Evolutionary conservation across 1,139 yeast genomes (phyloP).

Genomic region (Blastobotrys arbuscula): DNA sequence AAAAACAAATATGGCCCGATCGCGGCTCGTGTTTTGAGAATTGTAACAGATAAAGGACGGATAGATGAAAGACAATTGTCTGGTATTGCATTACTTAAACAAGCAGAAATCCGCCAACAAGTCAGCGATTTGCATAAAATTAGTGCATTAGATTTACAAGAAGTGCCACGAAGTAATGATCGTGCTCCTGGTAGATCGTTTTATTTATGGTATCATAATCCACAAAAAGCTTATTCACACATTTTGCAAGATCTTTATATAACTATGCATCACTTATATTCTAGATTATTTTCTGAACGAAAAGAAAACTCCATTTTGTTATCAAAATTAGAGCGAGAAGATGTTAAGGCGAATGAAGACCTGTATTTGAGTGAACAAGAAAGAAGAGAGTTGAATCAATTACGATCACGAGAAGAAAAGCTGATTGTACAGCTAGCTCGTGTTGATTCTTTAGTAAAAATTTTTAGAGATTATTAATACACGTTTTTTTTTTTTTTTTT

Average conservation of each 20-base stretch:
- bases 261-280: slow-evolving; percentile 62
- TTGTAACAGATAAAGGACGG: slow-evolving; percentile 59
- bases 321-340: slow-evolving; percentile 80
- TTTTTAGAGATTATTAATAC: slow-evolving; percentile 37
- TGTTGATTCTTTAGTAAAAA: slow-evolving; percentile 34
- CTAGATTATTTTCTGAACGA: slow-evolving; percentile 52
- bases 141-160: slow-evolving; percentile 55
- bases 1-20: slow-evolving; percentile 42
- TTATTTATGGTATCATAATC: slow-evolving; percentile 70
- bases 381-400: slow-evolving; percentile 57
- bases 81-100: slow-evolving; percentile 67
- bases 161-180: slow-evolving; percentile 87
- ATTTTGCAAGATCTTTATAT: slow-evolving; percentile 53
- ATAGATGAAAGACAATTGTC: slow-evolving; percentile 84
- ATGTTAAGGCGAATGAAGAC: slow-evolving; percentile 77
- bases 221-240: slow-evolving; percentile 45
- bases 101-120: slow-evolving; percentile 60
- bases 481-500: background rate
- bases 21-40: slow-evolving; percentile 59
- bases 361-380: slow-evolving; percentile 72
- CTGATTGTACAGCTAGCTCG: slow-evolving; percentile 32
- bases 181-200: slow-evolving; percentile 88
- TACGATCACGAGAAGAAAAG: slow-evolving; percentile 35
- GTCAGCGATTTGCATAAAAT: slow-evolving; percentile 34
- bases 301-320: slow-evolving; percentile 60